Evolutionary conservation across 805 yeast genomes (phyloP).

Genomic region (Candida stauntonica): DNA sequence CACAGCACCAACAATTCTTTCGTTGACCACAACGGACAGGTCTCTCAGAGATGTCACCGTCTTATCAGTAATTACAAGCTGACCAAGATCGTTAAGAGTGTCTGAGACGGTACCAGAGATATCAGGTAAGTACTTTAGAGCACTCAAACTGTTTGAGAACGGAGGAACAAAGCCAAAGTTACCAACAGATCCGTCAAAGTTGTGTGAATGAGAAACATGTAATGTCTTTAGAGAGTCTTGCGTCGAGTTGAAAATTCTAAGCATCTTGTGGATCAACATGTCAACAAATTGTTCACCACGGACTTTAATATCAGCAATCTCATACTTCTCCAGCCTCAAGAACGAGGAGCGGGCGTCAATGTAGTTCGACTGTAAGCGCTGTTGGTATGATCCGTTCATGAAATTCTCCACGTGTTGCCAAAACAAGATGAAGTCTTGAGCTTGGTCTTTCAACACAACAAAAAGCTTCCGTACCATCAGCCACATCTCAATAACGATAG

Average conservation of each 20-base stretch:
- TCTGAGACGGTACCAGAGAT: slow-evolving; percentile 41
- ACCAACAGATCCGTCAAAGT: slow-evolving; percentile 27
- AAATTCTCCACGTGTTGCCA: slow-evolving; percentile 55
- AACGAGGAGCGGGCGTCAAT: slow-evolving; percentile 32
- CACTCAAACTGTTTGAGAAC: slow-evolving; percentile 56
- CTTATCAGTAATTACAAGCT: slow-evolving; percentile 37
- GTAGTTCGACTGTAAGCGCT: slow-evolving; percentile 26
- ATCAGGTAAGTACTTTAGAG: slow-evolving; percentile 46
- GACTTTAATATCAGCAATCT: slow-evolving; percentile 36
- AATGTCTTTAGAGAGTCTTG: slow-evolving; percentile 20
- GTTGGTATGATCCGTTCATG: slow-evolving; percentile 43
- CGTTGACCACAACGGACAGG: slow-evolving; percentile 34
- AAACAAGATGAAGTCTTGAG: slow-evolving; percentile 42
- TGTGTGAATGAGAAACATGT: slow-evolving; percentile 7
- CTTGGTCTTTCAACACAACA: slow-evolving; percentile 36
- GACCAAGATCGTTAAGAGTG: slow-evolving; percentile 40
- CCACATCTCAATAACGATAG: slow-evolving; percentile 59
- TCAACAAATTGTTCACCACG: slow-evolving; percentile 38
- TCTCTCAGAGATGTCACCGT: slow-evolving; percentile 35
- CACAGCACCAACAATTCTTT: slow-evolving; percentile 42
- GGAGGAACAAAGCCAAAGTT: slow-evolving; percentile 61
- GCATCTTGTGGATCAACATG: slow-evolving; percentile 28
- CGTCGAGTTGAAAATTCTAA: slow-evolving; percentile 32
- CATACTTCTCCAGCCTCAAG: slow-evolving; percentile 38
- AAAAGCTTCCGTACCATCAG: slow-evolving; percentile 38